Conservation (phyloP, 768 basidiomycete species). For the Tephrocybe sp. region DNA sequence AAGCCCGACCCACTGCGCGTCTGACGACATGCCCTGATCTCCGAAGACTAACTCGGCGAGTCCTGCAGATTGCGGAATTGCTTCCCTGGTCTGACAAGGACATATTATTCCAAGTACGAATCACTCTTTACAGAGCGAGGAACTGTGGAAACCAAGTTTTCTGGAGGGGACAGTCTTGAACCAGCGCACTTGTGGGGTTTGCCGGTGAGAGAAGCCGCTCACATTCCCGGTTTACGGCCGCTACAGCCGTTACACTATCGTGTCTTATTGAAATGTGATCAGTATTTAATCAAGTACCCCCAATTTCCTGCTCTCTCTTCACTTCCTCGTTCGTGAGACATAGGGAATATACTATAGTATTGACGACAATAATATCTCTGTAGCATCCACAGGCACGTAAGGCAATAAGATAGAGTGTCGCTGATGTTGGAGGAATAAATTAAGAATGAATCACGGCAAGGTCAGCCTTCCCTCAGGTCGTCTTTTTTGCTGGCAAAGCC, state of each 20-base stretch:
- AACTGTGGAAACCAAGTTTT: slow-evolving; percentile 87
- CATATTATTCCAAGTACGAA: slow-evolving; percentile 76
- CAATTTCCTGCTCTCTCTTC: not conserved
- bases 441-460: too few relatives aligned
- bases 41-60: slow-evolving; percentile 90
- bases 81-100: slow-evolving; percentile 87
- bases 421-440: too few relatives aligned
- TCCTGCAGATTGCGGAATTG: slow-evolving; percentile 88
- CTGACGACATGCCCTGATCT: slow-evolving; percentile 85
- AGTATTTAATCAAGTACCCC: not conserved
- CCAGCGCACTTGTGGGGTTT: slow-evolving; percentile 73
- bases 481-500: slow-evolving; percentile 12
- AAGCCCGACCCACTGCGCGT: slow-evolving; percentile 76
- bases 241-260: slow-evolving; percentile 74
- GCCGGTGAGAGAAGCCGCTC: slow-evolving; percentile 63
- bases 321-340: not conserved
- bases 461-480: too few relatives aligned
- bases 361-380: too few relatives aligned
- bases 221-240: slow-evolving; percentile 82
- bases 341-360: too few relatives aligned
- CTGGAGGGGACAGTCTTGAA: slow-evolving; percentile 93
- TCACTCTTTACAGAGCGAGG: slow-evolving; percentile 62
- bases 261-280: slow-evolving; percentile 6
- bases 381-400: too few relatives aligned
- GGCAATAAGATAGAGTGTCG: too few relatives aligned